Base-by-base conservation (phyloP, 345 rosid genomes). In the Populus alba region DNA sequence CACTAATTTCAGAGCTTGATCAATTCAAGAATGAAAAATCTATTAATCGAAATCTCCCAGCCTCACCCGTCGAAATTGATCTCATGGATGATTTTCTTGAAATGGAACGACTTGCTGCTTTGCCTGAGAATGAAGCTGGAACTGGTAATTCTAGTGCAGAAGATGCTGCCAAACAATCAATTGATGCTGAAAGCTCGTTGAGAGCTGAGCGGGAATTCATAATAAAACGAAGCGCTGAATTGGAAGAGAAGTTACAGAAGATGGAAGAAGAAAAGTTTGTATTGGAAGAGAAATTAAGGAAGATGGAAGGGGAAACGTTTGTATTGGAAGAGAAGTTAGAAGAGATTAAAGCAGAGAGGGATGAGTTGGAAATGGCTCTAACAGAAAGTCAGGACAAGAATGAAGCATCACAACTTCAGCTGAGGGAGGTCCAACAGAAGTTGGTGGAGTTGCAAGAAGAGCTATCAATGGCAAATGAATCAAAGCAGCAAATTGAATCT, bases 21-120 rank as follows among this genome's bases (percentile, higher is more conserved):
- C 85, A 81, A 70, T 79, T 78, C 74, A 86, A 82, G 81, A 86
- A 84, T 43, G 88, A 76, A 68, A 90, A 78, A 80, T 39, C 75
- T 7, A 49, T 25, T 15, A 87, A 70, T 27, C 15, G 86, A 73
- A 87, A 79, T 55, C 66, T 80, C 1, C 80, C 86, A 85, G 68
- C 83, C 74, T 79, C 91, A 75, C 82, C 87, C 6, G 74, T 77
- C 55, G 88, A 89, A 62, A 83, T 90, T 49, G 87, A 89, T 86
- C 90, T 96, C 81, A 90, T 96, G 99, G 98, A 93, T 84, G 99
- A 95, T 81, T 95, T 95, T 86, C 92, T 95, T 23, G 99, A 95
- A 87, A 93, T 95, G 97, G 82, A 79, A 84, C 87, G 82, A 59
- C 94, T 95, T 85, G 95, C 89, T 74, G 91, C 97, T 20, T 81